Evolutionary conservation across 2,329 filamentous ascomycete genomes (phyloP), one percentile per base, ranked within the genome.

Genomic region (Claviceps maximensis): DNA sequence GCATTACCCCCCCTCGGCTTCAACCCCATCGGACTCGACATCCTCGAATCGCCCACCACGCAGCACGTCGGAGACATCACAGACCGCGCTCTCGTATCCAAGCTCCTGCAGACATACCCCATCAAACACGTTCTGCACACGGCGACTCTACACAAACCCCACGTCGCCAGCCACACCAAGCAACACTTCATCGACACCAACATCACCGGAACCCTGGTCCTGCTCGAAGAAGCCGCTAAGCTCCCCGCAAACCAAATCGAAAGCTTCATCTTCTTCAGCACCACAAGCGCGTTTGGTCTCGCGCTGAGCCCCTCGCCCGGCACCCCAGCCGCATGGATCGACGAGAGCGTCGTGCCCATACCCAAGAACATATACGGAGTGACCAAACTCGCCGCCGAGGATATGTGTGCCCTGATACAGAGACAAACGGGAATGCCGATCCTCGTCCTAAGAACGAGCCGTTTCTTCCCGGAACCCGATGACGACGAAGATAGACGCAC

Each of bases 291-390:
- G 0, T 74, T 74, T 27, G 72, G 73, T 25, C 54, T 58, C 0
- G 71, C 71, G 0, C 60, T 74, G 8, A 66, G 65, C 50, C 69
- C 71, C 0, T 49, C 54, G 1, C 62, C 61, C 0, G 69, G 69
- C 1, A 49, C 55, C 0, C 69, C 71, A 1, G 71, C 72, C 0
- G 69, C 64, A 1, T 73, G 71, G 71, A 74, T 75, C 56, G 63
- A 69, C 57, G 73, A 75, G 57, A 40, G 55, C 0, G 67, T 73
- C 8, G 61, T 62, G 0, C 69, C 71, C 0, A 56, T 64, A 21
- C 71, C 72, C 2, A 75, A 75, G 55, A 75, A 75, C 59, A 72
- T 75, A 46, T 75, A 75, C 56, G 74, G 74, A 52, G 66, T 67
- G 3, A 76, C 74, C 19, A 77, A 77, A 49, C 63, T 67, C 17